These are phyloP conservation scores for Cymbidium sinense DNA, from an alignment of 106 monocot genomes.

Conservation along the genomic window DNA sequence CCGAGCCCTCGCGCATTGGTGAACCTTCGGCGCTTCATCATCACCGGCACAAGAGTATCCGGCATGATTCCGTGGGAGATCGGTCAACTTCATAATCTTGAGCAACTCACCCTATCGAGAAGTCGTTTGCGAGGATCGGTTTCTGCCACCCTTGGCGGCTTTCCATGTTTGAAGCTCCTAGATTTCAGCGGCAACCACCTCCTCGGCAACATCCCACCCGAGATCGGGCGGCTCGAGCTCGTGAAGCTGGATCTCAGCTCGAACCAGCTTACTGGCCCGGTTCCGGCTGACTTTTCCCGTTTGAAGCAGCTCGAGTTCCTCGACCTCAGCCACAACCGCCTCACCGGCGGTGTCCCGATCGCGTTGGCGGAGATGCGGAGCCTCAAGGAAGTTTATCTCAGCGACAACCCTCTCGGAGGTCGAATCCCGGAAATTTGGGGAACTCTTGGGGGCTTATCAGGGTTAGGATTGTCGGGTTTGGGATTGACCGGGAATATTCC, in stretches of 20 bases:
- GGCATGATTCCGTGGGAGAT: conserved; percentile 39
- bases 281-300: conserved; percentile 26
- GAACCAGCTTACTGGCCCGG: conserved; percentile 37
- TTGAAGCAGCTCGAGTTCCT: conserved; percentile 44
- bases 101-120: conserved; percentile 38
- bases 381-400: conserved; percentile 50
- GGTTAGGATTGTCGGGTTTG: conserved; percentile 35
- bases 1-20: conserved; percentile 19
- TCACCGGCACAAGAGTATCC: conserved; percentile 27
- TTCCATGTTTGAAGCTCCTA: conserved; percentile 29
- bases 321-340: conserved; percentile 51
- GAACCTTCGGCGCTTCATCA: conserved; percentile 34
- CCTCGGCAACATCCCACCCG: conserved; percentile 24
- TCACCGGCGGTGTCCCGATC: conserved; percentile 49
- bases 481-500: conserved; percentile 55
- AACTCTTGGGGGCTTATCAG: conserved; percentile 33
- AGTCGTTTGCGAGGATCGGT: conserved; percentile 40
- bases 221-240: conserved; percentile 42
- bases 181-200: conserved; percentile 55
- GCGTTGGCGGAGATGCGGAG: conserved; percentile 38
- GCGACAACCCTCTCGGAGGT: conserved; percentile 55
- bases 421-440: conserved; percentile 55
- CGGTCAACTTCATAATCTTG: conserved; percentile 24
- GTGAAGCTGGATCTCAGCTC: conserved; percentile 54
- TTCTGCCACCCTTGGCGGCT: conserved; percentile 14